Conservation (phyloP, 2,329 filamentous ascomycete genomes). For the Fusarium sp. region DNA sequence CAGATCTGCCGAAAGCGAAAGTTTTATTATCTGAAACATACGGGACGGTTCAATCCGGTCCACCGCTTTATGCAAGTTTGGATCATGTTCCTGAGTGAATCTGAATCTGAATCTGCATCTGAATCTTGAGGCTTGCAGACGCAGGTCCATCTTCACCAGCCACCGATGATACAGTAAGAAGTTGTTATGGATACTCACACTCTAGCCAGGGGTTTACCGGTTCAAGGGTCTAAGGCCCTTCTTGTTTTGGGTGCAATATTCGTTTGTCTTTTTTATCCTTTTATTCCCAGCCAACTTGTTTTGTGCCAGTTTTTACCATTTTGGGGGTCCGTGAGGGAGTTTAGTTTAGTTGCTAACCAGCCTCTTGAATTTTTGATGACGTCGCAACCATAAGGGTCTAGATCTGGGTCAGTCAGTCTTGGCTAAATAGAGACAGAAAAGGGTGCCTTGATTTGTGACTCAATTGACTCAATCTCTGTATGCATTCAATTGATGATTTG, state of each 20-base stretch:
- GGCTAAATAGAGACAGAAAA: not conserved
- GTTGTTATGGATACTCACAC: not conserved
- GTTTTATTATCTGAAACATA: slow-evolving; percentile 25
- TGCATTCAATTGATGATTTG: not conserved
- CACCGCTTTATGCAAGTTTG: slow-evolving; percentile 3
- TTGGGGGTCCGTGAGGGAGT: not conserved
- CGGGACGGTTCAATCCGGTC: slow-evolving; percentile 27
- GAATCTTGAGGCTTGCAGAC: not conserved
- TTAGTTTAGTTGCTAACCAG: slow-evolving; percentile 13
- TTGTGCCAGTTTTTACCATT: slow-evolving; percentile 29
- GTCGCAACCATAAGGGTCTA: slow-evolving; percentile 12
- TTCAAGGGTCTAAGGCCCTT: not conserved
- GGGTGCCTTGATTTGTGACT: slow-evolving; percentile 11
- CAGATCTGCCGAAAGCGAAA: slow-evolving; percentile 18
- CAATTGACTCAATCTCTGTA: not conserved
- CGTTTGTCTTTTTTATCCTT: not conserved
- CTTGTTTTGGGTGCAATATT: slow-evolving; percentile 4
- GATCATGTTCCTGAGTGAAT: slow-evolving; percentile 30
- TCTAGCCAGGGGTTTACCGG: not conserved
- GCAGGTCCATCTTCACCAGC: not conserved
- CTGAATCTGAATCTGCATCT: not conserved
- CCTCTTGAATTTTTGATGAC: slow-evolving; percentile 31
- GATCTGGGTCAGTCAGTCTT: slow-evolving; percentile 1
- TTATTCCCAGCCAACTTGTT: slow-evolving; percentile 29
- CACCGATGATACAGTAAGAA: not conserved